Evolutionary conservation across 176 grass and related monocot species (phyloP).

Genomic region (Pontederia crassipes): DNA sequence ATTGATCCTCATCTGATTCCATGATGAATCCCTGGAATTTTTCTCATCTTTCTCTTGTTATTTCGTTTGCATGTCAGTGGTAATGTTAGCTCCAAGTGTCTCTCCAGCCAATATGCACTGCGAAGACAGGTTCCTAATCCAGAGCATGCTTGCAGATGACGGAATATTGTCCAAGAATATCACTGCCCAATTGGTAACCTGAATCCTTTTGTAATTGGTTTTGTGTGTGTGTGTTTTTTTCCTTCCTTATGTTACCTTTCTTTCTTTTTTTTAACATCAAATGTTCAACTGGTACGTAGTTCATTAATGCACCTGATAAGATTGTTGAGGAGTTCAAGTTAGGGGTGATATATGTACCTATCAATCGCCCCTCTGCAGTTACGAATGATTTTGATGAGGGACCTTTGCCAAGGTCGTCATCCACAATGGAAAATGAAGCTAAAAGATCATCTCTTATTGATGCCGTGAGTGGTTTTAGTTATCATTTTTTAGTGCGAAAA

Average conservation of each 20-base stretch:
- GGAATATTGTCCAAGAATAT: slow-evolving; percentile 40
- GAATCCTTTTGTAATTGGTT: neutral
- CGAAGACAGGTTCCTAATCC: slow-evolving; percentile 90
- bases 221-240: slow-evolving; percentile 13
- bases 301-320: slow-evolving; percentile 56
- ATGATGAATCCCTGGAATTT: slow-evolving; percentile 3
- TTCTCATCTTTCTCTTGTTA: neutral
- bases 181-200: slow-evolving; percentile 47
- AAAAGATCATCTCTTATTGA: slow-evolving; percentile 31
- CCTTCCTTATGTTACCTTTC: slow-evolving; percentile 10
- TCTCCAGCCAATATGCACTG: slow-evolving; percentile 73
- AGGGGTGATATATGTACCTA: slow-evolving; percentile 71
- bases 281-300: slow-evolving; percentile 45
- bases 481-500: neutral
- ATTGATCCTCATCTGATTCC: neutral
- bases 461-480: slow-evolving; percentile 31
- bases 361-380: slow-evolving; percentile 86
- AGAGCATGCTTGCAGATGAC: slow-evolving; percentile 41
- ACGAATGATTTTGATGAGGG: slow-evolving; percentile 82
- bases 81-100: slow-evolving; percentile 66
- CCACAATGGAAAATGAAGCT: slow-evolving; percentile 42
- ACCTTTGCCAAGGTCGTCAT: slow-evolving; percentile 26
- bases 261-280: too few species aligned
- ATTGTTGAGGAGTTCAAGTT: slow-evolving; percentile 80
- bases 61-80: slow-evolving; percentile 26